A percentile compares a stretch with the other conserved stretches of the same genome.
Conservation (phyloP, 2,329 filamentous ascomycete species). For the Beauveria sp. region DNA sequence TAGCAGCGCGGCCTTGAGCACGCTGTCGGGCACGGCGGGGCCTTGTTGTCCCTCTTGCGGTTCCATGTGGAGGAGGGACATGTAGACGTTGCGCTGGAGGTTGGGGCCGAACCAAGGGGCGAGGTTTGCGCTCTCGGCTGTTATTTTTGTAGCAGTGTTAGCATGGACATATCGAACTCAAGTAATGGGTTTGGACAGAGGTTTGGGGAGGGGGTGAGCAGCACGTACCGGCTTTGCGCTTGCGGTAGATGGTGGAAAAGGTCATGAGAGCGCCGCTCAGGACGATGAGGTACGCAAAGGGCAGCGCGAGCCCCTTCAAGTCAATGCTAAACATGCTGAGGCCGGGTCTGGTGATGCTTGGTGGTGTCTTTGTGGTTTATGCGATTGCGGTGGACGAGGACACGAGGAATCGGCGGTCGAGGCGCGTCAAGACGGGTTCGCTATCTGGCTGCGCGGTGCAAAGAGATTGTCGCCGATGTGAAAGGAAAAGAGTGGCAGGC, state of each 20-base stretch:
- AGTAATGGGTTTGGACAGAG: too few relatives aligned
- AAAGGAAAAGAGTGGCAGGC: background rate
- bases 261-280: slow-evolving; percentile 82
- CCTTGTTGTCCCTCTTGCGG: slow-evolving; percentile 57
- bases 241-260: slow-evolving; percentile 92
- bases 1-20: slow-evolving; percentile 81
- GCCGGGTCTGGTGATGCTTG: background rate
- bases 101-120: slow-evolving; percentile 93
- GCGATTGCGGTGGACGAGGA: background rate
- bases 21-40: slow-evolving; percentile 65
- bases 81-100: slow-evolving; percentile 87
- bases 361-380: background rate
- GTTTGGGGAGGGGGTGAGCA: background rate
- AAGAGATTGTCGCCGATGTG: background rate
- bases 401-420: background rate
- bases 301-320: slow-evolving; percentile 80
- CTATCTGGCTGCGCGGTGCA: background rate
- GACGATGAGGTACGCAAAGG: slow-evolving; percentile 82
- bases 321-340: slow-evolving; percentile 50
- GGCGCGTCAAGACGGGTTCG: background rate
- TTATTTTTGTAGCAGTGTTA: background rate
- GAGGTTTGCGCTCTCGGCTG: slow-evolving; percentile 73
- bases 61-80: slow-evolving; percentile 78
- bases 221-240: slow-evolving; percentile 72
- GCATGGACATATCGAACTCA: too few relatives aligned